A percentile compares a stretch with the other conserved stretches of the same genome.
phyloP scores from a whole-genome alignment of 108 stramenopile genomes.

The Nitzschia sp. region DNA sequence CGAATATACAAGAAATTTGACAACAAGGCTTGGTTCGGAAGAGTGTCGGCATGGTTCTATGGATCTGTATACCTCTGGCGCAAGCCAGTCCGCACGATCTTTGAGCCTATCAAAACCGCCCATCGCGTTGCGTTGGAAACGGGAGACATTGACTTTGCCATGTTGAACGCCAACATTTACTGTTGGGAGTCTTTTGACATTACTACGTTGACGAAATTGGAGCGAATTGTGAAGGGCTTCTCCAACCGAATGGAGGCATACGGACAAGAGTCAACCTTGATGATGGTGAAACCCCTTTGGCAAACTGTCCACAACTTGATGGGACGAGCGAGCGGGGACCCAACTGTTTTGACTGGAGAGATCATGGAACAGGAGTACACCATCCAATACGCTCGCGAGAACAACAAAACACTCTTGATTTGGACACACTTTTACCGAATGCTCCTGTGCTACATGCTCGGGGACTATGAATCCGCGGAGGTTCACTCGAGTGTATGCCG shows the following conservation, averaged over 20 bases:
- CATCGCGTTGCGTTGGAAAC: slow-evolving; percentile 31
- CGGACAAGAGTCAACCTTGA: slow-evolving; percentile 29
- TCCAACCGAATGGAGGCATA: slow-evolving; percentile 33
- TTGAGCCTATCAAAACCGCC: slow-evolving; percentile 25
- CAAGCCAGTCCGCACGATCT: slow-evolving; percentile 15
- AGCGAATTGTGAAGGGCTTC: slow-evolving; percentile 21
- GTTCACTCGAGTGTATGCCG: slow-evolving; percentile 26
- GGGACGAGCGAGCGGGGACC: slow-evolving; percentile 23
- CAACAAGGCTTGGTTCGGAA: slow-evolving; percentile 32
- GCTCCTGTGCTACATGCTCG: slow-evolving; percentile 14
- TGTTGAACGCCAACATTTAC: slow-evolving; percentile 28
- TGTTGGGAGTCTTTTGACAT: slow-evolving; percentile 35
- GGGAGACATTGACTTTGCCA: slow-evolving; percentile 39
- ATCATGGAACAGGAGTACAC: slow-evolving; percentile 30
- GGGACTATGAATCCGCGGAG: slow-evolving; percentile 36
- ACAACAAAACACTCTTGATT: slow-evolving; percentile 28
- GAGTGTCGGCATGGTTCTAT: slow-evolving; percentile 28
- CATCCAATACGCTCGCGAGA: slow-evolving; percentile 17
- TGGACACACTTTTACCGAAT: slow-evolving; percentile 28
- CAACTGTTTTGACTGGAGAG: slow-evolving; percentile 27
- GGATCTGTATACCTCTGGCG: slow-evolving; percentile 24
- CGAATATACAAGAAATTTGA: slow-evolving; percentile 29
- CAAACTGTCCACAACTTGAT: slow-evolving; percentile 37
- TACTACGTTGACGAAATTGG: slow-evolving; percentile 10
- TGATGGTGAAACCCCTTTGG: slow-evolving; percentile 21